phyloP scores from a whole-genome alignment of 306 rosid genomes.

The Medicago arabica region DNA sequence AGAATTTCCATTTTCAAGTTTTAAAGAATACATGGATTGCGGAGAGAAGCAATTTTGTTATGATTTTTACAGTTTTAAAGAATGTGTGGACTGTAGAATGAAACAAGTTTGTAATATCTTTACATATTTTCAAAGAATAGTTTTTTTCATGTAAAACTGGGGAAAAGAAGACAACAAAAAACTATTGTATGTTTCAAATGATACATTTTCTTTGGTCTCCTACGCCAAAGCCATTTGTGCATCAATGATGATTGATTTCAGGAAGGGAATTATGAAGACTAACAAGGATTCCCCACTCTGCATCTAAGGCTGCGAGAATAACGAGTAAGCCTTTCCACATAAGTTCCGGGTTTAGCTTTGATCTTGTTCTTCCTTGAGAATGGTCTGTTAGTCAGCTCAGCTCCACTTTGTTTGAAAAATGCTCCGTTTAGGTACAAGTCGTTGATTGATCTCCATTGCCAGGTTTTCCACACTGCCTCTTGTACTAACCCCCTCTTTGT shows the following conservation, averaged over 20 bases:
- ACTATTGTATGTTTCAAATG: neutral
- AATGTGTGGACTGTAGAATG: neutral
- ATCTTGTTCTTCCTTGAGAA: constrained; percentile 53
- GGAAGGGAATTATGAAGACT: neutral
- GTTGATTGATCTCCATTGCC: constrained; percentile 87
- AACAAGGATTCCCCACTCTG: constrained; percentile 55
- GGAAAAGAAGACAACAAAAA: constrained; percentile 15
- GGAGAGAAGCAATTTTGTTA: constrained; percentile 9
- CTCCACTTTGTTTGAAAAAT: constrained; percentile 57
- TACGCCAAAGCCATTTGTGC: constrained; percentile 7
- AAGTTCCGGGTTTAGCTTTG: constrained; percentile 53
- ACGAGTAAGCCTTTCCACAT: constrained; percentile 57
- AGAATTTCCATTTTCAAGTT: neutral
- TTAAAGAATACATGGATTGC: neutral
- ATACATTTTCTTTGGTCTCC: neutral
- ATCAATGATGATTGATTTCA: neutral
- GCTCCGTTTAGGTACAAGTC: constrained; percentile 77
- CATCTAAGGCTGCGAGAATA: constrained; percentile 59
- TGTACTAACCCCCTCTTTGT: constrained; percentile 64
- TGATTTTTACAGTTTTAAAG: neutral
- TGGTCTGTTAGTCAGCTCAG: constrained; percentile 20
- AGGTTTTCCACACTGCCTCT: constrained; percentile 50
- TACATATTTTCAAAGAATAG: neutral
- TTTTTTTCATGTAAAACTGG: neutral
- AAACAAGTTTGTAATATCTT: neutral